phyloP scores from a whole-genome alignment of 2,329 filamentous ascomycete species.

The Apiospora malaysiana region DNA sequence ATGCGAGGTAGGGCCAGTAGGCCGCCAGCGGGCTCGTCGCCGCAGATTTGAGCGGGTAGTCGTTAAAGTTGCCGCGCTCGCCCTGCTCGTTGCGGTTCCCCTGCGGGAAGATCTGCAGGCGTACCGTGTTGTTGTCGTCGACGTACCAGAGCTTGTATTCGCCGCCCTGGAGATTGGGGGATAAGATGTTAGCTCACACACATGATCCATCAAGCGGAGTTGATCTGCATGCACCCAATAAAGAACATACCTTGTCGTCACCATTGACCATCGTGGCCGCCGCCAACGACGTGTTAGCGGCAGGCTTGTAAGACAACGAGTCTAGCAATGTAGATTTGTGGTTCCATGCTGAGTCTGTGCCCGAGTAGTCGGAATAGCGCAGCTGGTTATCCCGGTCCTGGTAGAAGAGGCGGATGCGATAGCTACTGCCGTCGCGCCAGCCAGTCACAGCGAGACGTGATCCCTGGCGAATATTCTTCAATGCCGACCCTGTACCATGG shows the following conservation, averaged over 20 bases:
- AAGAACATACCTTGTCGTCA: too few relatives aligned
- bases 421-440: constrained; percentile 18
- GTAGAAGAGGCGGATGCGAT: constrained; percentile 20
- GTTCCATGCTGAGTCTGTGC: constrained; percentile 10
- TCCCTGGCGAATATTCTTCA: constrained; percentile 2
- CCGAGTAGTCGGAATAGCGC: constrained; percentile 9
- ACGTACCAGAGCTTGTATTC: constrained; percentile 20
- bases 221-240: too few relatives aligned
- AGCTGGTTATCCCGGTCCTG: constrained; percentile 13
- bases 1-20: constrained; percentile 23
- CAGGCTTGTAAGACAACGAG: not conserved
- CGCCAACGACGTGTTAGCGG: constrained; percentile 19
- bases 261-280: constrained; percentile 8
- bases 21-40: constrained; percentile 8
- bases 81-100: not conserved
- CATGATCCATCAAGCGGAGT: too few relatives aligned
- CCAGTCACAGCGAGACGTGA: constrained; percentile 22
- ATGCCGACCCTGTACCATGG: not conserved
- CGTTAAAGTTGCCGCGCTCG: constrained; percentile 11
- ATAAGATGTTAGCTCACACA: too few relatives aligned
- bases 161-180: not conserved
- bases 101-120: constrained; percentile 8
- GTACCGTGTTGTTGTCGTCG: not conserved
- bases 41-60: not conserved
- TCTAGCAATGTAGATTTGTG: not conserved